These are phyloP conservation scores for Juglanconis juglandina DNA, from an alignment of 2,329 filamentous ascomycete species.

Conservation along the genomic window DNA sequence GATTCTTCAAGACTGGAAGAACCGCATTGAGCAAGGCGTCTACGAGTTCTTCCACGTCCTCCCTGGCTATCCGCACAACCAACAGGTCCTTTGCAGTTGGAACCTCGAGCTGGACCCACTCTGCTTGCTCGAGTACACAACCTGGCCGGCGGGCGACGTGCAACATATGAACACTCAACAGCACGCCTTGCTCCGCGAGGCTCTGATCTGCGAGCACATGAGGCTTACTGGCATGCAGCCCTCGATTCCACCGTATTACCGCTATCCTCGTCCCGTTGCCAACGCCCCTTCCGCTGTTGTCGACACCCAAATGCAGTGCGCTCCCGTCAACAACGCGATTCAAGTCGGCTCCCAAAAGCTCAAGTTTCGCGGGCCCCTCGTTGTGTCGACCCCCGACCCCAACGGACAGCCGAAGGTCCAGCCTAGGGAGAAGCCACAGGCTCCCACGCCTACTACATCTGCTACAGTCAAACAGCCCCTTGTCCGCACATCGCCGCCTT, in stretches of 20 bases:
- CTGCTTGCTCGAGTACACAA: slow-evolving; percentile 4
- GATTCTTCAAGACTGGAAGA: slow-evolving; percentile 22
- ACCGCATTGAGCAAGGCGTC: slow-evolving; percentile 14
- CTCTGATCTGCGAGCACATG: slow-evolving; percentile 4
- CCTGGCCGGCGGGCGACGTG: slow-evolving; percentile 6
- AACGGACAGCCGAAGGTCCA: background rate
- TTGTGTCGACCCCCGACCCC: background rate
- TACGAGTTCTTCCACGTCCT: slow-evolving; percentile 17
- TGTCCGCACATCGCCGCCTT: background rate
- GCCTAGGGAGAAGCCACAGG: background rate
- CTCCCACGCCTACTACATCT: background rate
- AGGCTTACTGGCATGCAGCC: slow-evolving; percentile 7
- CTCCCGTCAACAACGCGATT: background rate
- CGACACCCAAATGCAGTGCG: background rate
- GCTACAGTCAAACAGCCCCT: background rate
- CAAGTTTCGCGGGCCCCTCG: background rate
- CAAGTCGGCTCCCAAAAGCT: background rate
- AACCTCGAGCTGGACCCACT: slow-evolving; percentile 9
- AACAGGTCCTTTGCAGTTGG: slow-evolving; percentile 8
- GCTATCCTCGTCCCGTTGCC: background rate
- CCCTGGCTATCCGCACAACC: slow-evolving; percentile 5
- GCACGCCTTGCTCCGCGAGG: slow-evolving; percentile 13
- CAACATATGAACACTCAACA: slow-evolving; percentile 9
- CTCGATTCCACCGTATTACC: background rate
- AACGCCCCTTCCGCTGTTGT: background rate